Percentiles rank a stretch among this genome's conserved stretches.
phyloP scores from a whole-genome alignment of 176 grass and related monocot genomes.

The Carex scoparia region DNA sequence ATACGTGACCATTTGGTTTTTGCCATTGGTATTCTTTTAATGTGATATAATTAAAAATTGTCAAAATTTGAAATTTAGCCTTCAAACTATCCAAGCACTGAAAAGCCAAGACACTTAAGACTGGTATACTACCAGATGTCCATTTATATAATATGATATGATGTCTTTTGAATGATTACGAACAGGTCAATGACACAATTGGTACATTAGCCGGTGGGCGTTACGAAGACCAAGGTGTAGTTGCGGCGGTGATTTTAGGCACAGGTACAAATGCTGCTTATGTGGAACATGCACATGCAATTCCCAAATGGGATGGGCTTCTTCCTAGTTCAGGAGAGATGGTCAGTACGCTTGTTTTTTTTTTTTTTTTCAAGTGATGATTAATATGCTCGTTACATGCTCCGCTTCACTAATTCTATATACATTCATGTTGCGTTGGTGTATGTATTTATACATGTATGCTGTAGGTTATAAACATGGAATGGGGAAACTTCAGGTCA shows the following conservation, averaged over 20 bases:
- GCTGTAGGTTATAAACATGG: constrained; percentile 89
- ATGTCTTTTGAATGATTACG: not conserved
- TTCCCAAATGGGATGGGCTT: constrained; percentile 75
- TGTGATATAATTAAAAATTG: not conserved
- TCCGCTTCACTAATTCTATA: too few species aligned
- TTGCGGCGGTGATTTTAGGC: constrained; percentile 78
- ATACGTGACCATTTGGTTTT: not conserved
- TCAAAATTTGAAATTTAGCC: not conserved
- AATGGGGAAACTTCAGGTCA: constrained; percentile 88
- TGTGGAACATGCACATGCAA: constrained; percentile 57
- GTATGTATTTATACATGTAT: not conserved
- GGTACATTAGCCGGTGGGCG: constrained; percentile 80
- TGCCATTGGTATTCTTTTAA: not conserved
- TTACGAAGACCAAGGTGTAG: constrained; percentile 68
- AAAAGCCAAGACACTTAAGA: not conserved
- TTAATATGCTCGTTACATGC: constrained; percentile 11
- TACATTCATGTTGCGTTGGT: not conserved
- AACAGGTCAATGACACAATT: constrained; percentile 84
- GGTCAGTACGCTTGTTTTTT: constrained; percentile 37
- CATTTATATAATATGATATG: not conserved
- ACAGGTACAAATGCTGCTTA: constrained; percentile 96
- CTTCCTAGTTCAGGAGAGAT: constrained; percentile 77
- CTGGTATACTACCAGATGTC: not conserved
- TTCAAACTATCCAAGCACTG: not conserved
- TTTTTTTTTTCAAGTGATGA: constrained; percentile 26